These are phyloP conservation scores for Rhodotorula mucilaginosa DNA, from an alignment of 1,284 basidiomycete species.

Conservation along the genomic window DNA sequence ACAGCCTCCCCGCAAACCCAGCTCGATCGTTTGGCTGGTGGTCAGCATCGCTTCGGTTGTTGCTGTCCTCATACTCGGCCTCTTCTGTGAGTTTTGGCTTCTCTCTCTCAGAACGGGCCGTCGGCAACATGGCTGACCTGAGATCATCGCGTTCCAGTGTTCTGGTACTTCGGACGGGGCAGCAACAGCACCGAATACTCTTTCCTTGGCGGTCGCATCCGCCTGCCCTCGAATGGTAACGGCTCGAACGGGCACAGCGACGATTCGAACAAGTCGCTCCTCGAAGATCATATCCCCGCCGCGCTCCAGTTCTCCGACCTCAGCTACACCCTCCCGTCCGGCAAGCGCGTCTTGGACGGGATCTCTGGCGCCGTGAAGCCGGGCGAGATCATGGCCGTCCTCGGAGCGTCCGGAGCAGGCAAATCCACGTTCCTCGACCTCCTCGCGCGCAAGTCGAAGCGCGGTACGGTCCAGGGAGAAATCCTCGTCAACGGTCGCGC, in stretches of 20 bases:
- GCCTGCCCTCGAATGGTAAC: constrained; percentile 60
- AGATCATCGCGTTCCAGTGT: constrained; percentile 53
- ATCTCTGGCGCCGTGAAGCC: constrained; percentile 80
- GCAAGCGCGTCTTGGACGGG: constrained; percentile 64
- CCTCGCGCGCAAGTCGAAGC: constrained; percentile 82
- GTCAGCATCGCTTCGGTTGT: constrained; percentile 77
- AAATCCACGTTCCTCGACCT: constrained; percentile 97
- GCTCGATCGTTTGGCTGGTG: constrained; percentile 76
- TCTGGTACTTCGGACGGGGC: constrained; percentile 84
- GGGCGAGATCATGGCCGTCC: constrained; percentile 87
- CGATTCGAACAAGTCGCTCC: constrained; percentile 71
- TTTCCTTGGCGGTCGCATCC: constrained; percentile 56
- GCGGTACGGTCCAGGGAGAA: constrained; percentile 69
- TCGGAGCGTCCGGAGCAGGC: constrained; percentile 94
- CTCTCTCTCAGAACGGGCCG: background rate
- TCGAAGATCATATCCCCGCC: constrained; percentile 90
- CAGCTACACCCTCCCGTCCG: constrained; percentile 68
- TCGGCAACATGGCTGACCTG: background rate
- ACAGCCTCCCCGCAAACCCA: constrained; percentile 72
- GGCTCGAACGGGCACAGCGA: constrained; percentile 67
- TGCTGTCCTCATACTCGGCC: constrained; percentile 55
- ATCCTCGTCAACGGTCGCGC: constrained; percentile 82
- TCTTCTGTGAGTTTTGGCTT: constrained; percentile 43
- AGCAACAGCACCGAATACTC: constrained; percentile 58
- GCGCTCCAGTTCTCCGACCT: constrained; percentile 83